phyloP scores from a whole-genome alignment of 257 asterid genomes.

The Lavandula angustifolia region DNA sequence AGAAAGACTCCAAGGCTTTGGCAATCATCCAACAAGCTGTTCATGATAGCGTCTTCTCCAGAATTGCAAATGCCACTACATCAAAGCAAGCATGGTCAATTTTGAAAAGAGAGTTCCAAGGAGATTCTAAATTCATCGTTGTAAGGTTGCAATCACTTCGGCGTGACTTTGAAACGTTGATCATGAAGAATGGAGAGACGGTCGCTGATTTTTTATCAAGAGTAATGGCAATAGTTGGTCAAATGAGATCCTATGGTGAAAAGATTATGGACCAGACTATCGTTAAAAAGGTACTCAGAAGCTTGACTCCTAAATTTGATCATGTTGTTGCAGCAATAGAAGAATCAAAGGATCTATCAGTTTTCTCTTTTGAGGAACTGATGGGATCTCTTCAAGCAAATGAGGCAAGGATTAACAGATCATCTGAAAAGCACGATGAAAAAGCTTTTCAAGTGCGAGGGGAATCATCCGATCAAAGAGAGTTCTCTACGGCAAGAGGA shows the following conservation, averaged over 20 bases:
- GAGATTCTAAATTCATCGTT: conserved; percentile 11
- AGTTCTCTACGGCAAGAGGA: not conserved
- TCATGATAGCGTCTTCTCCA: conserved; percentile 3
- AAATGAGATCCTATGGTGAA: not conserved
- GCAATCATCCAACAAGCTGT: not conserved
- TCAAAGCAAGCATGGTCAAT: conserved; percentile 8
- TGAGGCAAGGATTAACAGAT: conserved; percentile 12
- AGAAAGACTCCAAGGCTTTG: conserved; percentile 3
- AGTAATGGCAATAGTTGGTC: conserved; percentile 10
- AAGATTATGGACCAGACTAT: not conserved
- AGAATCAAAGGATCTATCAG: conserved; percentile 14
- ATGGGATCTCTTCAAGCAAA: conserved; percentile 27
- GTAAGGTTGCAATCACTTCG: conserved; percentile 6
- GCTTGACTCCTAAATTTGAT: conserved; percentile 27
- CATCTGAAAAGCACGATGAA: conserved; percentile 13
- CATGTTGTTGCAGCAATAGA: conserved; percentile 19
- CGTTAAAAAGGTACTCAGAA: not conserved
- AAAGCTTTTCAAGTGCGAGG: conserved; percentile 16
- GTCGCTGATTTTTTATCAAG: conserved; percentile 2
- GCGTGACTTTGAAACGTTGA: conserved; percentile 5
- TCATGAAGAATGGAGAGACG: conserved; percentile 14
- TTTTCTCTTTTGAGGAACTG: conserved; percentile 9
- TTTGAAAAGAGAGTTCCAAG: not conserved
- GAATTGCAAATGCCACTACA: not conserved
- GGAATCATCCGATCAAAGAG: not conserved